These are phyloP conservation scores for Fusarium beomiforme DNA, from an alignment of 2,329 filamentous ascomycete species.

Conservation along the genomic window DNA sequence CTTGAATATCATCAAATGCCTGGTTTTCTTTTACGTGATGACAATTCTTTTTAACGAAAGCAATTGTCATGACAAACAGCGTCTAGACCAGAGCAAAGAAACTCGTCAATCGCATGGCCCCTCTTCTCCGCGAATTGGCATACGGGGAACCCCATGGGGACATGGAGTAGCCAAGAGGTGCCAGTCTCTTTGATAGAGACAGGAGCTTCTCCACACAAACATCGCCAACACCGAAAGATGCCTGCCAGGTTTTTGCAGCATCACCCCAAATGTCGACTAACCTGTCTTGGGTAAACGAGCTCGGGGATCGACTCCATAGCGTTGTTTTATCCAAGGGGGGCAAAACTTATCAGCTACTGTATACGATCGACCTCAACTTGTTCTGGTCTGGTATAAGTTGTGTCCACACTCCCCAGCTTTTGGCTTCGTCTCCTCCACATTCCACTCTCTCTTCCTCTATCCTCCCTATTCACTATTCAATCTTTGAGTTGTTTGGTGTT, in stretches of 20 bases:
- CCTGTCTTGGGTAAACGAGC: slow-evolving; percentile 9
- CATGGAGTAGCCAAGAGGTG: slow-evolving; percentile 1
- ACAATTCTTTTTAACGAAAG: not conserved
- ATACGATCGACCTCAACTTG: not conserved
- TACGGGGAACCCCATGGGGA: slow-evolving; percentile 21
- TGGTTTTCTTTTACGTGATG: slow-evolving; percentile 34
- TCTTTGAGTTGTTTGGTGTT: slow-evolving; percentile 20
- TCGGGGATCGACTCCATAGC: slow-evolving; percentile 18
- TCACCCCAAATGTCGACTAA: not conserved
- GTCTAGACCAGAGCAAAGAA: not conserved
- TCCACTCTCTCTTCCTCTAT: slow-evolving; percentile 5
- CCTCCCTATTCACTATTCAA: not conserved
- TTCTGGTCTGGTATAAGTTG: slow-evolving; percentile 25
- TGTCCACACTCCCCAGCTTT: slow-evolving; percentile 30
- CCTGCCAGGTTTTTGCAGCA: slow-evolving; percentile 9
- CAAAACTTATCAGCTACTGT: not conserved
- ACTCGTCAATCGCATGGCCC: not conserved
- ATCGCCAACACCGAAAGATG: not conserved
- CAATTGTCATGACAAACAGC: too few relatives aligned
- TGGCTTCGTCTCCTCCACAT: slow-evolving; percentile 7
- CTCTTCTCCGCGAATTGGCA: slow-evolving; percentile 9
- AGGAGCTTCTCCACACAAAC: slow-evolving; percentile 12
- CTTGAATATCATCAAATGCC: not conserved
- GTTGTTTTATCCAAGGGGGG: slow-evolving; percentile 16
- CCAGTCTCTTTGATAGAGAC: not conserved